Evolutionary conservation across 2,329 filamentous ascomycete species (phyloP), one percentile per base, ranked within the genome.

Genomic region (Penicillium sp.): DNA sequence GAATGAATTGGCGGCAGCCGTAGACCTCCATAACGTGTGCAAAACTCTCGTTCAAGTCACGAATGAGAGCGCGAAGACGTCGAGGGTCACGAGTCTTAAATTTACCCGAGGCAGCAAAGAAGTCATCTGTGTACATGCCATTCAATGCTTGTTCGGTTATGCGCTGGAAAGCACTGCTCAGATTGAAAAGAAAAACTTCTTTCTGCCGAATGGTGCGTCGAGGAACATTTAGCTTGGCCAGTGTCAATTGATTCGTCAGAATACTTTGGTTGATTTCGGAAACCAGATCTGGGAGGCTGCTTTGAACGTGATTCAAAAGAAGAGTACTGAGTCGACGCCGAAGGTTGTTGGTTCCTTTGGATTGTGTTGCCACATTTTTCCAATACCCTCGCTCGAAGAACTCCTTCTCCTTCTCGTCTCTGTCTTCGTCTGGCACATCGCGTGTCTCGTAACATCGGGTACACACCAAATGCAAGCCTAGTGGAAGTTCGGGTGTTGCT

Each of bases 391-490:
- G 31, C 56, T 76, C 43, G 60, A 77, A 35, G 5, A 35, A 35
- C n/a, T 21, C 12, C 13, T 33, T 31, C 17, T 55, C 37, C 7
- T 7, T 35, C 7, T 50, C 17, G 2, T 42, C 19, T 35, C 13
- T 31, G 2, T 38, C 25, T 10, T 31, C 21, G 1, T 33, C 19
- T 7, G 7, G 23, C 3, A 46, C 29, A 3, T 46, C 13, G 4
- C 25, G 40, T 35, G 29, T 35, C 17, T 15, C 40, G n/a, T 17
- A 42, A 0, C 37, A 42, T 31, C 5, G 25, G 6, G n/a, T 41
- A 5, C n/a, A 51, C 17, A 46, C 21, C 6, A 42, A 19, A 27
- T 4, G 81, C 80, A 81, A 83, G 3, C 81, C 81, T 0, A 83
- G 71, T 31, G 73, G 70, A 38, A 81, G 72, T 17, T 64, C 60